A percentile compares a stretch with the other conserved stretches of the same genome.
Evolutionary conservation across 2,329 filamentous ascomycete species (phyloP).

Genomic region (Trichoderma citrinoviride): DNA sequence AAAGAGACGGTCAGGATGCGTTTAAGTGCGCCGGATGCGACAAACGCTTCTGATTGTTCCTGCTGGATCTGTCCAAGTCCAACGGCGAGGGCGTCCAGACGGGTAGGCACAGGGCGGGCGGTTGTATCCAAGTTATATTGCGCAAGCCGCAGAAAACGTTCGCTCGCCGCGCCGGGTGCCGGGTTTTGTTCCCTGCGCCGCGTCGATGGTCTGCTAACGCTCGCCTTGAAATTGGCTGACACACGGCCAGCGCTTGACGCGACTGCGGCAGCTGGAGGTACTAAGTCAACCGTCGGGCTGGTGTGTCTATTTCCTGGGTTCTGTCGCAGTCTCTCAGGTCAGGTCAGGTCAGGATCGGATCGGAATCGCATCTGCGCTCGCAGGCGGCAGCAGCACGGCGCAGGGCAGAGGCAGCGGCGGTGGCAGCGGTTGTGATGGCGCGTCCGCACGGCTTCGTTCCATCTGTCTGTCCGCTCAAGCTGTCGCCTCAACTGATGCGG

Average conservation of each 20-base stretch:
- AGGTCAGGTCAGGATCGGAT: neutral
- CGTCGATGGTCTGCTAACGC: neutral
- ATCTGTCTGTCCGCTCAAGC: constrained; percentile 3
- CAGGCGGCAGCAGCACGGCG: neutral
- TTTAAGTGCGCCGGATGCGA: too few species aligned
- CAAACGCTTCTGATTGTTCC: too few species aligned
- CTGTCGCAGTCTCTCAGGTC: neutral
- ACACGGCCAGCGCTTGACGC: neutral
- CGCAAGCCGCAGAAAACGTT: constrained; percentile 5
- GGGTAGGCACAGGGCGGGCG: constrained; percentile 6
- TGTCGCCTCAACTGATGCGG: neutral
- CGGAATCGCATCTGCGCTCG: neutral
- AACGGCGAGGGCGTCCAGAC: neutral
- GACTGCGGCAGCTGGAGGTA: neutral
- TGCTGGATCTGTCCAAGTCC: neutral
- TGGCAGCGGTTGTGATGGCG: constrained; percentile 2
- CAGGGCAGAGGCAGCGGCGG: neutral
- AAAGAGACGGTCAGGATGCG: neutral
- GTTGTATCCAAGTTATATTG: constrained; percentile 9
- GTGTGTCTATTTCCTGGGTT: neutral
- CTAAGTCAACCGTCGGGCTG: neutral
- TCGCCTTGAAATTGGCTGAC: constrained; percentile 9
- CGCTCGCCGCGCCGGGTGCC: neutral
- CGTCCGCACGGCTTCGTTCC: constrained; percentile 15
- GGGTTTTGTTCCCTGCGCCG: constrained; percentile 6